Percentiles rank a stretch among this genome's conserved stretches.
phyloP scores from a whole-genome alignment of 805 yeast species.

The Sugiyamaella marilandica region DNA sequence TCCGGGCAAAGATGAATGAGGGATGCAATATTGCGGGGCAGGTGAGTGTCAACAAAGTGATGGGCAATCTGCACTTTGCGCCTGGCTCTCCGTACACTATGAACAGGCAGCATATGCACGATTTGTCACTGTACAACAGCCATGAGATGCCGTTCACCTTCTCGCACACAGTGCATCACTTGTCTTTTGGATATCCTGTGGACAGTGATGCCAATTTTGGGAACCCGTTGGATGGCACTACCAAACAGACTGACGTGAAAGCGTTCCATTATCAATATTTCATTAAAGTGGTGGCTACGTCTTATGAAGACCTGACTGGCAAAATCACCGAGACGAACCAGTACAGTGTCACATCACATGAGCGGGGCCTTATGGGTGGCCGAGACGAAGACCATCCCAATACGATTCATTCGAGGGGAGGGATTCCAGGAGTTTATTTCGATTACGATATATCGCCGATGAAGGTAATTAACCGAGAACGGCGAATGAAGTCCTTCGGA shows the following conservation, averaged over 20 bases:
- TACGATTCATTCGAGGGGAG: slow-evolving; percentile 68
- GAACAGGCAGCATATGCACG: slow-evolving; percentile 70
- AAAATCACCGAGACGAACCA: slow-evolving; percentile 70
- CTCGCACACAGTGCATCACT: slow-evolving; percentile 70
- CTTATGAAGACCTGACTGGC: slow-evolving; percentile 66
- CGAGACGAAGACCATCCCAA: slow-evolving; percentile 87
- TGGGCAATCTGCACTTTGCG: slow-evolving; percentile 91
- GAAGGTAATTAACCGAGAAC: slow-evolving; percentile 82
- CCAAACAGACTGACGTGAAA: slow-evolving; percentile 43
- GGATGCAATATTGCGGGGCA: slow-evolving; percentile 87
- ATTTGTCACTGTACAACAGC: slow-evolving; percentile 63
- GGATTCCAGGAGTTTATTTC: slow-evolving; percentile 85
- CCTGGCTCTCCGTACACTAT: slow-evolving; percentile 74
- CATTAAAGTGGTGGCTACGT: slow-evolving; percentile 84
- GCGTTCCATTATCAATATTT: slow-evolving; percentile 68
- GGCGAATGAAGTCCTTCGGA: slow-evolving; percentile 65
- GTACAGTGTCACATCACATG: slow-evolving; percentile 83
- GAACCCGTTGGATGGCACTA: slow-evolving; percentile 63
- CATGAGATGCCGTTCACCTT: slow-evolving; percentile 59
- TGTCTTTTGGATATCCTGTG: slow-evolving; percentile 70
- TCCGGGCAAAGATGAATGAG: slow-evolving; percentile 59
- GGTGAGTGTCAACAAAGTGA: slow-evolving; percentile 74
- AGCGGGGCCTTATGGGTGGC: slow-evolving; percentile 81
- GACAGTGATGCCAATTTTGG: slow-evolving; percentile 40
- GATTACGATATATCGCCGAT: slow-evolving; percentile 89